Base-by-base conservation (phyloP, 768 basidiomycete species). In the Tubosaeta sp. region DNA sequence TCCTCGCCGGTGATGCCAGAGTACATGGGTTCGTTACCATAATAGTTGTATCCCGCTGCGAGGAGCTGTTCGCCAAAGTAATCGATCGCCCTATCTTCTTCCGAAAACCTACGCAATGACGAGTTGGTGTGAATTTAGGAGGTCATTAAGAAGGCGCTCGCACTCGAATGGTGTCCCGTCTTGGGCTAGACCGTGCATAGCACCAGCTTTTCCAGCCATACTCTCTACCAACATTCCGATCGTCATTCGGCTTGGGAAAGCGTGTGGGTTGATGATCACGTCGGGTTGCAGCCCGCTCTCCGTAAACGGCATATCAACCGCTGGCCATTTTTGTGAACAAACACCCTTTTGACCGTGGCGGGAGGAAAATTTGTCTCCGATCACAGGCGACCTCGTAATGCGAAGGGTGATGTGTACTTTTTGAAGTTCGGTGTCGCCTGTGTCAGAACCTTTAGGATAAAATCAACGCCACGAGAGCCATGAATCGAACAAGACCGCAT, bases 171-270 rank as follows among this genome's bases (percentile, higher is more conserved):
- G 96, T 18, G 96, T 97, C 13, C 92, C 96, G 71, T 99, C 96
- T 68, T 99, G 96, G 13, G 96, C 94, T 21, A 99, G 77, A 38
- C 96, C 96, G 59, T 98, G 96, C 90, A 98, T 90, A 8, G 95
- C 89, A 51, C 96, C 96, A 2, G 96, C 89, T 70, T 99, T 99
- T n/a, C 96, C 96, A 0, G 96, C 96, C 84, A 98, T 86, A 71
- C 92, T 95, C 76, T 99, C 96, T 51, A 99, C 93, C 67, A 99
- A 85, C 96, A 99, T 99, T 52, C 96, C 96, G 61, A 99, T 99
- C 1, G 96, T 99, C 96, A 99, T 99, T 59, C 96, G 90, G 77
- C 86, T 90, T 2, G 96, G 96, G 77, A 99, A 99, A 14, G 96
- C 96, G 68, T 99, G 96, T 31, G 96, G 96, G 71, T 99, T 99